Conservation (phyloP, 164 flowering plant genomes). For the Aristolochia californica region DNA sequence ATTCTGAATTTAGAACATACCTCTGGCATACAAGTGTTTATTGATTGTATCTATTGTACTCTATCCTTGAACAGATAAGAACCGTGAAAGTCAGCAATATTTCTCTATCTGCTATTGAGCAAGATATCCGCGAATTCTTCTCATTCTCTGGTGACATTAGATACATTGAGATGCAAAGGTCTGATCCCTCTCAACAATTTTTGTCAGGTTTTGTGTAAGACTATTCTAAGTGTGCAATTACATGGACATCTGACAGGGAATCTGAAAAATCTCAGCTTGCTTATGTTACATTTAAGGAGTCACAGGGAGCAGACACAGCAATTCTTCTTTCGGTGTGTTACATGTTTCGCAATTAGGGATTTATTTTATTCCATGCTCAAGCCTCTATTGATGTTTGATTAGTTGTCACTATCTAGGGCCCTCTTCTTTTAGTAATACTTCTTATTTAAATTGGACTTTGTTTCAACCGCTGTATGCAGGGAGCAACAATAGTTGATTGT, state of each 20-base stretch:
- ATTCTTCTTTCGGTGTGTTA: slow-evolving; percentile 13
- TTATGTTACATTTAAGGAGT: slow-evolving; percentile 62
- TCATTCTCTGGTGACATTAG: slow-evolving; percentile 76
- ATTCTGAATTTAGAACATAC: not conserved
- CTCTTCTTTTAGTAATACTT: too few species aligned
- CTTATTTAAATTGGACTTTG: too few species aligned
- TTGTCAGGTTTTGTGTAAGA: not conserved
- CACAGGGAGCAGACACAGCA: slow-evolving; percentile 81
- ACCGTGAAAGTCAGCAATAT: slow-evolving; percentile 72
- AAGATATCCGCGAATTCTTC: slow-evolving; percentile 69
- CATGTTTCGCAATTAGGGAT: not conserved
- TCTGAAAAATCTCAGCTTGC: slow-evolving; percentile 26
- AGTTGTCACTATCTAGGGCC: too few species aligned
- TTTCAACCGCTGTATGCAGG: slow-evolving; percentile 26
- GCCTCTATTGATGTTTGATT: too few species aligned
- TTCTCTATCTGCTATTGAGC: slow-evolving; percentile 60
- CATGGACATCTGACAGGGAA: slow-evolving; percentile 8
- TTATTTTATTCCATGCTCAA: too few species aligned
- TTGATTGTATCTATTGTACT: not conserved
- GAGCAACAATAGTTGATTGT: slow-evolving; percentile 53
- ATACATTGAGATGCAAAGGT: slow-evolving; percentile 62
- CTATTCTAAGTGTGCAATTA: not conserved
- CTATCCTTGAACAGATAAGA: slow-evolving; percentile 28
- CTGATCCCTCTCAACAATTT: not conserved
- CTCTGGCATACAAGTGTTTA: not conserved